Percentiles rank a stretch among this genome's conserved stretches.
Evolutionary conservation across 1,284 basidiomycete species (phyloP).

Genomic region (Cerioporus squamosus): DNA sequence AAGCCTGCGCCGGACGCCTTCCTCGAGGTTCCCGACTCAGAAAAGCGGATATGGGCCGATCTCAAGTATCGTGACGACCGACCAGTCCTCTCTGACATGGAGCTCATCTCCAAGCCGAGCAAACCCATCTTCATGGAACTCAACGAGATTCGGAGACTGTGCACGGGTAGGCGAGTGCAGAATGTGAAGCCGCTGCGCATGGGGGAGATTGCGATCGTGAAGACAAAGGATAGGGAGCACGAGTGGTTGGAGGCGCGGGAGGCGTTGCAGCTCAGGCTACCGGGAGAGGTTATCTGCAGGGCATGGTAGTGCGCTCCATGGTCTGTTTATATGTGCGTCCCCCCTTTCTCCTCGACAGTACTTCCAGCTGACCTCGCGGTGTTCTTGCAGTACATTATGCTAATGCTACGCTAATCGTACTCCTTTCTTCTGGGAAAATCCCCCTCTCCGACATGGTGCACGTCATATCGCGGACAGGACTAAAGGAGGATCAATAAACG

Average conservation of each 20-base stretch:
- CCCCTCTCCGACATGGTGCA: no score
- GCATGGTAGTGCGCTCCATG: slow-evolving; percentile 40
- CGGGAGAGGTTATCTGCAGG: slow-evolving; percentile 78
- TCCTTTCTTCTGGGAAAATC: no score
- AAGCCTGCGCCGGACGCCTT: slow-evolving; percentile 70
- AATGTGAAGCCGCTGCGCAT: slow-evolving; percentile 76
- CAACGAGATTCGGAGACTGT: slow-evolving; percentile 74
- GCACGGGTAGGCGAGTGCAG: slow-evolving; percentile 73
- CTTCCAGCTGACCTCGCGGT: background rate
- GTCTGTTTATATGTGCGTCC: background rate
- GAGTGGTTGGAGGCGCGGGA: slow-evolving; percentile 78
- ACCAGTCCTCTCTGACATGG: slow-evolving; percentile 77
- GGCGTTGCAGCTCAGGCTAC: slow-evolving; percentile 63
- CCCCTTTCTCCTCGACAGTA: background rate
- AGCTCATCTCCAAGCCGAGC: slow-evolving; percentile 76
- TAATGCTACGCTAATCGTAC: background rate
- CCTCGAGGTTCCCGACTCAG: slow-evolving; percentile 53
- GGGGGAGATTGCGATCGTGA: slow-evolving; percentile 87
- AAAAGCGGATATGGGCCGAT: slow-evolving; percentile 85
- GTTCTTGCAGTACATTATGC: background rate
- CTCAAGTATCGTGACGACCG: slow-evolving; percentile 89
- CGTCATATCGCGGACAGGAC: no score
- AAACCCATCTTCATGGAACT: slow-evolving; percentile 76
- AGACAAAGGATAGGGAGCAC: slow-evolving; percentile 69
- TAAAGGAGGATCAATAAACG: no score